Percentiles rank a stretch among this genome's conserved stretches.
Evolutionary conservation across 23 red algal species (phyloP).

Genomic region (Gracilaria domingensis): DNA sequence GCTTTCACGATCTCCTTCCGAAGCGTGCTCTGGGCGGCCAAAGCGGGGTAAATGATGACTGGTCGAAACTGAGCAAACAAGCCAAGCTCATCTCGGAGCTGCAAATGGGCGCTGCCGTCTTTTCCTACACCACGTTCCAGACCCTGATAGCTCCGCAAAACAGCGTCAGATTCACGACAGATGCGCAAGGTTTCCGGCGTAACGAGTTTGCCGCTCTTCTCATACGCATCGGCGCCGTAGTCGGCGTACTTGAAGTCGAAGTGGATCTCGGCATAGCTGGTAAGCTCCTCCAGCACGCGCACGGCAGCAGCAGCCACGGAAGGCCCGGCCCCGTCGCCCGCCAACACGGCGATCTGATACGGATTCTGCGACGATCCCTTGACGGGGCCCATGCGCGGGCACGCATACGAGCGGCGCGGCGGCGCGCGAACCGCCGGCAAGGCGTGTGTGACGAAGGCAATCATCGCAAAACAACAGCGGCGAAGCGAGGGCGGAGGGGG

Average conservation of each 20-base stretch:
- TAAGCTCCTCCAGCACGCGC: conserved; percentile 70
- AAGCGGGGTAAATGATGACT: conserved; percentile 72
- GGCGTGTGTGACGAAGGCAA: conserved; percentile 27
- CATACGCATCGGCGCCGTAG: conserved; percentile 63
- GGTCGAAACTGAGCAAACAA: conserved; percentile 94
- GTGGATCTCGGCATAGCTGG: conserved; percentile 76
- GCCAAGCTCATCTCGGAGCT: conserved; percentile 73
- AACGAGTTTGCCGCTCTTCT: conserved; percentile 65
- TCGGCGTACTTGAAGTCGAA: conserved; percentile 73
- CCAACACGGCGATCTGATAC: conserved; percentile 83
- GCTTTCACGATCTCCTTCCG: conserved; percentile 69
- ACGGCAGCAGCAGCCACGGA: conserved; percentile 66
- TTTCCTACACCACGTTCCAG: conserved; percentile 36
- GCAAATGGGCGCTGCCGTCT: conserved; percentile 69
- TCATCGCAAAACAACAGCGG: not conserved
- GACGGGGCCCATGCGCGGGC: conserved; percentile 44
- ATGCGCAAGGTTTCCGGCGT: conserved; percentile 75
- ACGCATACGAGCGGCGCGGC: not conserved
- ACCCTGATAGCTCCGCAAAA: conserved; percentile 83
- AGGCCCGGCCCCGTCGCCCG: conserved; percentile 87
- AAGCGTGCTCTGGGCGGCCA: conserved; percentile 60
- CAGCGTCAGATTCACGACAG: conserved; percentile 82
- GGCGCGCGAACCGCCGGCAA: not conserved
- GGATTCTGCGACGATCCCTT: conserved; percentile 67
- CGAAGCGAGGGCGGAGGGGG: not conserved